Percentiles rank a stretch among this genome's conserved stretches.
Conservation (phyloP, 345 rosid species). For the Brassica napus region Da-Ae NC_063441.1:10702501-10703000, state of each 20-base stretch:
- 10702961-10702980: background rate
- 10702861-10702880: conserved; percentile 37
- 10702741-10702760: conserved; percentile 16
- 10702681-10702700: conserved; percentile 27
- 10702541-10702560: conserved; percentile 73
- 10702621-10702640: conserved; percentile 93
- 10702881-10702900: background rate
- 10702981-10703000: conserved; percentile 15
- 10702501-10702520: conserved; percentile 31
- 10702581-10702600: conserved; percentile 89
- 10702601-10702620: conserved; percentile 78
- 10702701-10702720: conserved; percentile 20
- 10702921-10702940: background rate
- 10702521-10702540: conserved; percentile 44
- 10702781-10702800: conserved; percentile 32
- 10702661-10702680: conserved; percentile 30
- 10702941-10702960: background rate
- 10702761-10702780: conserved; percentile 13
- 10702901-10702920: background rate
- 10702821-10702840: conserved; percentile 73
- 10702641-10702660: conserved; percentile 39
- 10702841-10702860: conserved; percentile 44
- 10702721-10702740: conserved; percentile 50
- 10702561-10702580: conserved; percentile 82
- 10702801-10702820: conserved; percentile 46